Base-by-base conservation (phyloP, 2,329 filamentous ascomycete genomes). In the Thelonectria blattea region DNA sequence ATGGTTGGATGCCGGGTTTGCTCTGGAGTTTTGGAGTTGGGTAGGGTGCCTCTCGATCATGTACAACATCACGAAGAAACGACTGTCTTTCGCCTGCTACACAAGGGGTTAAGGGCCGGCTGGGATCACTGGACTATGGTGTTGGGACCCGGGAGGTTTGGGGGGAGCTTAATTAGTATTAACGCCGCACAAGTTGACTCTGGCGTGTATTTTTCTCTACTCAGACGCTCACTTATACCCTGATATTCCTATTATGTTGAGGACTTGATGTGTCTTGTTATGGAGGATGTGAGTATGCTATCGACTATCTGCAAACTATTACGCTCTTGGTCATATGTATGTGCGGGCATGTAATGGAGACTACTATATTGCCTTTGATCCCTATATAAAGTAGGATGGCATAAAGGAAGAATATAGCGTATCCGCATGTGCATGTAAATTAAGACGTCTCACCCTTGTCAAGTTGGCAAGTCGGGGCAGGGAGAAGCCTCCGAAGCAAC, bases 401-500 rank as follows among this genome's bases (percentile, higher is more conserved):
- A n/a, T n/a, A n/a, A n/a, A n/a, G n/a, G n/a, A n/a, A n/a, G n/a
- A n/a, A n/a, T n/a, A n/a, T n/a, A n/a, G n/a, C n/a, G n/a, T n/a
- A n/a, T n/a, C n/a, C n/a, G n/a, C n/a, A n/a, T n/a, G n/a, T n/a
- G n/a, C n/a, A n/a, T n/a, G n/a, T n/a, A n/a, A n/a, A n/a, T n/a
- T n/a, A n/a, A n/a, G n/a, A n/a, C n/a, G n/a, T n/a, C n/a, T n/a
- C n/a, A n/a, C 5, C 27, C 27, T 7, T 30, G 22, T 7, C 34
- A 14, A 37, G 34, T 10, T 30, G 9, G 27, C 56, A 53, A 54
- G 48, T 60, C 41, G 5, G 22, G 46, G 30, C 14, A 20, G 18
- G 50, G 32, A 55, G 34, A 68, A 66, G 50, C 65, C 58, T 68
- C 66, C 66, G 64, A 62, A 46, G n/a, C 11, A n/a, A 32, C 51